These are phyloP conservation scores for Puccinia sorghi DNA, from an alignment of 1,284 basidiomycete species.

Conservation along the genomic window DNA sequence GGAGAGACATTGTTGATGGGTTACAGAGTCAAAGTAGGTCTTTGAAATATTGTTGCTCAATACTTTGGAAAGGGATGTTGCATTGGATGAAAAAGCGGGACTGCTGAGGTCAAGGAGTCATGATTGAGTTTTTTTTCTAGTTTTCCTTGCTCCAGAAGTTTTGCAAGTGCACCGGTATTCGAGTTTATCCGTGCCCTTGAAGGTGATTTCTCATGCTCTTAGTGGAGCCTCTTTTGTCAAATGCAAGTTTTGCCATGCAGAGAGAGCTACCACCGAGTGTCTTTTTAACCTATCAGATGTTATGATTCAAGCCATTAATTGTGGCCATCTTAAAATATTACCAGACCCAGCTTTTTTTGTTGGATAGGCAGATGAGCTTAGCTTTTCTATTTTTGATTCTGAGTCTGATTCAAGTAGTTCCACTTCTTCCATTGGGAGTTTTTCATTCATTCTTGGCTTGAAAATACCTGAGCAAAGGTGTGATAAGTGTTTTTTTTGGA, in stretches of 20 bases:
- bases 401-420: too few species aligned
- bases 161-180: neutral
- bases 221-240: neutral
- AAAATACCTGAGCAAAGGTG: too few species aligned
- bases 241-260: neutral
- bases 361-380: too few species aligned
- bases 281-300: neutral
- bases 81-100: neutral
- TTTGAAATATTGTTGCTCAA: neutral
- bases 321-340: too few species aligned
- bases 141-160: neutral
- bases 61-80: conserved; percentile 1
- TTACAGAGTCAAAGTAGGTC: conserved; percentile 13
- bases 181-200: neutral
- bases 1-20: neutral
- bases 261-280: neutral
- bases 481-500: too few species aligned
- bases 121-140: neutral
- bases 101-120: neutral
- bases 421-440: too few species aligned
- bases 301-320: too few species aligned
- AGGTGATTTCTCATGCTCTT: neutral
- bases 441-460: too few species aligned
- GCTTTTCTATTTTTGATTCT: too few species aligned
- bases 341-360: neutral